These are phyloP conservation scores for Glonium stellatum DNA, from an alignment of 495 filamentous ascomycete species.

Conservation along the genomic window DNA sequence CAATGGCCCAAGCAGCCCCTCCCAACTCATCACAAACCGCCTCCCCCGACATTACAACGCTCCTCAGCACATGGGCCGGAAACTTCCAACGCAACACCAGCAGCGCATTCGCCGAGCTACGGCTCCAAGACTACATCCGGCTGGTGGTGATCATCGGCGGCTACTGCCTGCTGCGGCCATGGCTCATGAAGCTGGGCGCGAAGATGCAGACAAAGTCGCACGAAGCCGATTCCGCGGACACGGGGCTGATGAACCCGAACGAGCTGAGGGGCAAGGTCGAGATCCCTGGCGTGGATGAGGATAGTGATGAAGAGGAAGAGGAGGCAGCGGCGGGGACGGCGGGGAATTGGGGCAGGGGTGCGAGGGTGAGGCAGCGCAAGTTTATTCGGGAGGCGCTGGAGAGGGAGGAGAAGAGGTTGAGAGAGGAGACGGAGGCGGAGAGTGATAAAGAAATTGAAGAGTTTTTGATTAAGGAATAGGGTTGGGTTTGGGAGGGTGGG, in stretches of 20 bases:
- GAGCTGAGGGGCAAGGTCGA: slow-evolving; percentile 32
- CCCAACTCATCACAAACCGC: not conserved
- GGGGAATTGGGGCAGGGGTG: slow-evolving; percentile 45
- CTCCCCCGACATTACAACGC: slow-evolving; percentile 4
- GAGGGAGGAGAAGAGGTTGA: slow-evolving; percentile 29
- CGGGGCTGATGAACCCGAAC: not conserved
- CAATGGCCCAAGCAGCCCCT: too few species aligned
- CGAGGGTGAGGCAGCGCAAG: slow-evolving; percentile 30
- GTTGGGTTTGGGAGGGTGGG: slow-evolving; percentile 6
- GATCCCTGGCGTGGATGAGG: slow-evolving; percentile 39
- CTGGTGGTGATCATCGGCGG: slow-evolving; percentile 27
- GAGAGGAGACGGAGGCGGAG: slow-evolving; percentile 33
- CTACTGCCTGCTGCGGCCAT: slow-evolving; percentile 30
- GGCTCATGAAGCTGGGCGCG: slow-evolving; percentile 27
- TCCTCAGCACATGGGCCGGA: slow-evolving; percentile 20
- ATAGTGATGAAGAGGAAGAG: slow-evolving; percentile 55
- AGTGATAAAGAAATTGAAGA: slow-evolving; percentile 56
- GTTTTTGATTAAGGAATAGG: slow-evolving; percentile 44
- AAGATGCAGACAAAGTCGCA: slow-evolving; percentile 20
- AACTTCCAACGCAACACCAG: slow-evolving; percentile 50
- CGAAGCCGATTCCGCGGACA: slow-evolving; percentile 5
- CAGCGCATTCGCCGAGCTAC: slow-evolving; percentile 44
- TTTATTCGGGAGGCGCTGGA: slow-evolving; percentile 38
- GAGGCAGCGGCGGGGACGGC: slow-evolving; percentile 42
- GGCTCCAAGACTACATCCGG: slow-evolving; percentile 28